Evolutionary conservation across 2,329 filamentous ascomycete genomes (phyloP).

Genomic region (Ophiocordyceps sinensis): DNA sequence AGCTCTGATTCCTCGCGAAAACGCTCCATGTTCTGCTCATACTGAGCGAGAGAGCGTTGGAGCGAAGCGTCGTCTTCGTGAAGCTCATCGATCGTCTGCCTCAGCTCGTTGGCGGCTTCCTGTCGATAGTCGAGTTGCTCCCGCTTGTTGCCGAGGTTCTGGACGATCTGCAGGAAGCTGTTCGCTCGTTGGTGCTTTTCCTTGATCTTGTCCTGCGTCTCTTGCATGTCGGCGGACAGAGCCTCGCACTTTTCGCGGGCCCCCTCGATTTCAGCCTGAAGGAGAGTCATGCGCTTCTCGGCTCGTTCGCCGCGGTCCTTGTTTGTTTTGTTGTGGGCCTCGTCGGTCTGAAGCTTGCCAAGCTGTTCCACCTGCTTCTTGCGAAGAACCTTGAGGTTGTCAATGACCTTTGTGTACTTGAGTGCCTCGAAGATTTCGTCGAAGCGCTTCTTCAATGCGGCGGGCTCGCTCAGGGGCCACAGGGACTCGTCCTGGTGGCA

Average conservation of each 20-base stretch:
- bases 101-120: constrained; percentile 55
- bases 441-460: constrained; percentile 78
- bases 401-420: constrained; percentile 95
- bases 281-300: constrained; percentile 47
- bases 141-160: constrained; percentile 60
- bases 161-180: constrained; percentile 59
- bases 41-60: constrained; percentile 56
- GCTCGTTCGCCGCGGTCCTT: constrained; percentile 71
- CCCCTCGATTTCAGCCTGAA: constrained; percentile 52
- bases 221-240: constrained; percentile 45
- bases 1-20: constrained; percentile 49
- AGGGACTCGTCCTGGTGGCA: constrained; percentile 96
- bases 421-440: constrained; percentile 96
- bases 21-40: constrained; percentile 57
- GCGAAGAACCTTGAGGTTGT: constrained; percentile 75
- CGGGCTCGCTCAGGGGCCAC: constrained; percentile 88
- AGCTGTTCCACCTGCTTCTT: constrained; percentile 74
- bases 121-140: constrained; percentile 59
- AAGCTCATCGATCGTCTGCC: constrained; percentile 60
- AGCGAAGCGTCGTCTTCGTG: constrained; percentile 66
- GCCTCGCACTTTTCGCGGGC: constrained; percentile 43
- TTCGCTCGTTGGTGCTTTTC: constrained; percentile 61
- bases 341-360: constrained; percentile 55
- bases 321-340: constrained; percentile 64
- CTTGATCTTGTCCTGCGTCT: constrained; percentile 40